Evolutionary conservation across 257 asterid species (phyloP), one percentile per base, ranked within the genome.

Genomic region (Nyctanthes arbortristis): DNA sequence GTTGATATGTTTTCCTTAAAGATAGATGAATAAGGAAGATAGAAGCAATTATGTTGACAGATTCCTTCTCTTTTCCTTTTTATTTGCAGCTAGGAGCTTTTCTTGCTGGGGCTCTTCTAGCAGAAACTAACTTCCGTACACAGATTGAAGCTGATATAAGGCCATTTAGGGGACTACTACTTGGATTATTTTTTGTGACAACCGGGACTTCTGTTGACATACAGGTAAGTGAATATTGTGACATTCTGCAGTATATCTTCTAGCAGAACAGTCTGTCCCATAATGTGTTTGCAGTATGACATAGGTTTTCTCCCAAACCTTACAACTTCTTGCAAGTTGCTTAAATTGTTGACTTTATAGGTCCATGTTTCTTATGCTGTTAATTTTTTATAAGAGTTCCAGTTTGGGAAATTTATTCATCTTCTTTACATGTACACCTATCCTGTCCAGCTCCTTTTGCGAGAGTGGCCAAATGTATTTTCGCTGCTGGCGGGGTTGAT

Each of bases 121-220:
- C 99, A 0, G 99, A 94, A 81, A 94, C 99, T 63, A 94, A 94
- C 76, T 94, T 84, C 77, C 96, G 99, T 43, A 94, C 99, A 63
- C 99, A 94, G 84, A 88, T 94, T 73, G 99, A 94, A 85, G 99
- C 99, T 73, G 99, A 94, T 83, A 94, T 94, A 69, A 85, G 96
- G 88, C 99, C 99, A 73, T 94, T 94, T 79, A 80, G 97, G 80
- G 99, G 99, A 73, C 83, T 94, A 73, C 96, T 94, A 74, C 93
- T 94, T 68, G 99, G 99, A 71, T 80, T 94, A 77, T 94, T 94
- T 80, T 94, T 94, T 68, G 97, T 94, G 82, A 91, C 99, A 68
- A 94, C 99, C 13, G 99, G 99, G 68, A 82, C 95, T 80, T 94
- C 99, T 69, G 85, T 94, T 71, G 99, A 94, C 77, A 94, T 78